Base-by-base conservation (phyloP, 1,284 basidiomycete species). In the Pseudozyma hubeiensis region DNA sequence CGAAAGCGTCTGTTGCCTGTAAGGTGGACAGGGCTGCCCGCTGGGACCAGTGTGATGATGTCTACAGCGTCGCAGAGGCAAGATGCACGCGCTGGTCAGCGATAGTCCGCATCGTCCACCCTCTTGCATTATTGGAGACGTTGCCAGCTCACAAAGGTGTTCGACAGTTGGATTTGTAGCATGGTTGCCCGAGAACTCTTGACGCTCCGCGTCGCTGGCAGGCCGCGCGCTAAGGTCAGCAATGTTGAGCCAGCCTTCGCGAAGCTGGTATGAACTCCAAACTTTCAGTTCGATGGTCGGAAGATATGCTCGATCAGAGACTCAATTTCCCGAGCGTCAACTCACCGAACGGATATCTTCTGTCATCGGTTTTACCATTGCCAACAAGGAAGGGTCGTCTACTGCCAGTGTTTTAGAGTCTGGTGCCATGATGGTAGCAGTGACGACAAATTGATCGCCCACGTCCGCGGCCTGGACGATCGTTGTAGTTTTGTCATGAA, bases 201-300 rank as follows among this genome's bases (percentile, higher is more conserved):
- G 19, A 14, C 44, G 11, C 10, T 5, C 4, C 34, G 16, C 7
- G 19, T n/a, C 35, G n/a, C 43, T 9, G 16, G 31, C 50, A 3
- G 33, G 41, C 13, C 33, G 16, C 11, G 50, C 35, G 5, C 19
- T 35, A 10, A 55, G 19, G 16, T 53, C 48, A 4, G 63, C 54
- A 16, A 60, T 34, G 19, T 44, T 34, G 40, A 65, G 63, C 63
- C 63, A 65, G 5, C 56, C 53, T 17, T 43, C n/a, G 16, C 63
- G 46, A 29, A 65, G 57, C 63, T 65, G 29, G 11, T 29, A 41
- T 7, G 16, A 7, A 33, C 37, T 24, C 7, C 3, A 11, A 4
- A 24, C 3, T 1, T 19, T 43, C 35, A 40, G 35, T 5, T 35
- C 24, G 24, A 24, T 24, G 24, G 24, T 24, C 24, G 24, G 24